Evolutionary conservation across 495 filamentous ascomycete species (phyloP), one percentile per base, ranked within the genome.

Genomic region (Evansstolkia leycettana): DNA sequence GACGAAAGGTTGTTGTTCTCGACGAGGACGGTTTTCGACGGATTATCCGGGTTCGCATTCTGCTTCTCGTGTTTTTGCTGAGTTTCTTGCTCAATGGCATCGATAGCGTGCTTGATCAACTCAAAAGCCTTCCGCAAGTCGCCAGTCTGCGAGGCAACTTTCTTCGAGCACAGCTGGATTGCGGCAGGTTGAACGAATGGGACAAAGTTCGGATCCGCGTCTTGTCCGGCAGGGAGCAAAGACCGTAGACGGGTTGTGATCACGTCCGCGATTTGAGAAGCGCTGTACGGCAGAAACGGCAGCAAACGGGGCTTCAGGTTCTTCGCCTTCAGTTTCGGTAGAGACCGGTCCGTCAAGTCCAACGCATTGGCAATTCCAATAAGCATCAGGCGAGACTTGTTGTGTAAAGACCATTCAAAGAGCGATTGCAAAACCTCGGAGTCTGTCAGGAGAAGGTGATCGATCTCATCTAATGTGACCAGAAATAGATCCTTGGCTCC

Each of bases 311-410:
- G 90, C 57, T 85, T 90, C 35, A 96, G 61, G 41, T 88, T 89
- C 33, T 86, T 82, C 2, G 86, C 80, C 60, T 95, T 96, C 15
- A 99, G 69, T 8, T 90, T 81, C 23, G 92, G 90, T 12, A 99
- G 74, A 41, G 94, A 93, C 13, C 92, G 83, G 49, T 95, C 88
- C 0, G 92, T 95, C 27, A 99, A 61, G 49, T 99, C 90, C 36
- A 99, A 69, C 1, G 90, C 92, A 47, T 99, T 99, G 33, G 90
- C 92, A 48, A 99, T 95, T 26, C 90, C 90, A 26, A 99, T 71
- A 16, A 96, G 59, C 15, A 89, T 60, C 2, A 99, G 74, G 7
- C 73, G 75, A 2, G 89, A 95, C 4, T 72, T 72, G 35, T 66
- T 70, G 14, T 80, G 72, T 39, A 96, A 63, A 10, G 92, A 88